These are phyloP conservation scores for Dactylellina parvicollis DNA, from an alignment of 2,329 filamentous ascomycete species.

Conservation along the genomic window DNA sequence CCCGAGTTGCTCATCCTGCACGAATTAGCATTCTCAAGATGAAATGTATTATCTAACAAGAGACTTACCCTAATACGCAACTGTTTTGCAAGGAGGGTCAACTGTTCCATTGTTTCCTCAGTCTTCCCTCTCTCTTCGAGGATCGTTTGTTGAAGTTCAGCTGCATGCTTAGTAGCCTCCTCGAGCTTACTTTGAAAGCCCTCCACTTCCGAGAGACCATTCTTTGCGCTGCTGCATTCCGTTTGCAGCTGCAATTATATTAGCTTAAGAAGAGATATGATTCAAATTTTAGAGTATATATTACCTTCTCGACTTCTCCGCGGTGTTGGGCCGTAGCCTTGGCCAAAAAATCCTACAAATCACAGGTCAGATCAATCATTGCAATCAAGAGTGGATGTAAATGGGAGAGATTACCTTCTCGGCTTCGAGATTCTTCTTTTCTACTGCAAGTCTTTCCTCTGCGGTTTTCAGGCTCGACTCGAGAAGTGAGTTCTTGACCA, in stretches of 20 bases:
- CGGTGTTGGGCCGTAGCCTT: not conserved
- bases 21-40: not conserved
- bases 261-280: not conserved
- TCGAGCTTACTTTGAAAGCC: not conserved
- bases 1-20: slow-evolving; percentile 27
- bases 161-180: not conserved
- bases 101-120: not conserved
- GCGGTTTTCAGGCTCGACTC: slow-evolving; percentile 9
- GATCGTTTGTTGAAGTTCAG: not conserved
- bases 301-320: slow-evolving; percentile 1
- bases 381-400: no score
- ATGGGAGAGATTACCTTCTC: slow-evolving; percentile 21
- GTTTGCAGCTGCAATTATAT: slow-evolving; percentile 1
- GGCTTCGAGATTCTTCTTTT: slow-evolving; percentile 14
- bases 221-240: not conserved
- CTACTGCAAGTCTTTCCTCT: slow-evolving; percentile 18
- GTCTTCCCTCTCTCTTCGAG: not conserved
- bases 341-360: slow-evolving; percentile 2
- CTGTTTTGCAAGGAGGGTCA: not conserved
- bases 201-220: not conserved
- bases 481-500: slow-evolving; percentile 25
- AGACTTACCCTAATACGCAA: slow-evolving; percentile 16
- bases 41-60: not conserved
- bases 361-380: not conserved
- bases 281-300: not conserved